These are phyloP conservation scores for Trametes cubensis DNA, from an alignment of 768 basidiomycete species.

Conservation along the genomic window DNA sequence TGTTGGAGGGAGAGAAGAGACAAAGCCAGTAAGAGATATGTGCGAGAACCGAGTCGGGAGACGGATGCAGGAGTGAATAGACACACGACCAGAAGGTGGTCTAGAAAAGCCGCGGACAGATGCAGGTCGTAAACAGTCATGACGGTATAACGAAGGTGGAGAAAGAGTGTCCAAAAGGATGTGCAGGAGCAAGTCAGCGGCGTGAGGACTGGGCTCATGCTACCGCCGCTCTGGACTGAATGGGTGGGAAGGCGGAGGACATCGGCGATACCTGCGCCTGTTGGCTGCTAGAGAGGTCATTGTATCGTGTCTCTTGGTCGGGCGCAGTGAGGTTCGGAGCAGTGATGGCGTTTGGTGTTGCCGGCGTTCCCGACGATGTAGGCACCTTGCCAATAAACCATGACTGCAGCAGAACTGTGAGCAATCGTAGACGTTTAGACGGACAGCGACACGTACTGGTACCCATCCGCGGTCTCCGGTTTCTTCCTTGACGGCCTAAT, in stretches of 20 bases:
- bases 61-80: not conserved
- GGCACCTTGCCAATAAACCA: constrained; percentile 95
- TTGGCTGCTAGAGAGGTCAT: constrained; percentile 43
- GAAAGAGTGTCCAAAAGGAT: not conserved
- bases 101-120: not conserved
- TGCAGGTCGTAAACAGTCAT: constrained; percentile 20
- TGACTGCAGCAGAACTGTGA: constrained; percentile 47
- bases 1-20: not conserved
- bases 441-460: constrained; percentile 54
- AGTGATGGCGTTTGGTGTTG: constrained; percentile 47
- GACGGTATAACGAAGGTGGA: not conserved
- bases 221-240: constrained; percentile 33
- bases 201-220: constrained; percentile 15
- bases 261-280: constrained; percentile 69
- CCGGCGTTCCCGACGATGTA: constrained; percentile 41
- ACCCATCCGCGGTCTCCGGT: constrained; percentile 97
- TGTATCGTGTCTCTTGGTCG: constrained; percentile 28
- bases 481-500: constrained; percentile 88
- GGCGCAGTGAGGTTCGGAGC: constrained; percentile 27
- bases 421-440: constrained; percentile 14
- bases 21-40: not conserved
- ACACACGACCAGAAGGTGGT: constrained; percentile 7
- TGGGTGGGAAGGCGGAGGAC: constrained; percentile 78
- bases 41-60: not conserved
- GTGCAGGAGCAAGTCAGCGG: not conserved